These are phyloP conservation scores for Lipomyces kockii DNA, from an alignment of 805 yeast species.

Conservation along the genomic window DNA sequence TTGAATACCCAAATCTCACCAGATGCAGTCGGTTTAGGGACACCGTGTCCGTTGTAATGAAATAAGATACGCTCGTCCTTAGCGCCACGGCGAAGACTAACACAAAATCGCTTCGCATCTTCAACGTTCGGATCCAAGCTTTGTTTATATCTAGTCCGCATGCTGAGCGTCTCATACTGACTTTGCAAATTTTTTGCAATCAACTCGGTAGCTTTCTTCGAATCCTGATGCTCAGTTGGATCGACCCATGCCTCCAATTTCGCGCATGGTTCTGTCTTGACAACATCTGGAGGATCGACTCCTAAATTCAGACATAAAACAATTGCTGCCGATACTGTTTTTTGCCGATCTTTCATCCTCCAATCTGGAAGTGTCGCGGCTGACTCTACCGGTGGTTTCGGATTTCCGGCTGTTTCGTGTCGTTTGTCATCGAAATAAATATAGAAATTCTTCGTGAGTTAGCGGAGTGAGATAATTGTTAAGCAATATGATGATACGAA, in stretches of 20 bases:
- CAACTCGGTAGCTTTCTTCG: conserved; percentile 87
- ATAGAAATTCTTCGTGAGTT: conserved; percentile 58
- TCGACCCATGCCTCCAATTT: conserved; percentile 92
- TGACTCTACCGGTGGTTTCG: conserved; percentile 51
- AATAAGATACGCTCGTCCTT: conserved; percentile 91
- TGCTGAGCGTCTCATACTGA: conserved; percentile 86
- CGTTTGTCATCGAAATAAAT: conserved; percentile 90
- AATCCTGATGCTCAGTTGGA: conserved; percentile 78
- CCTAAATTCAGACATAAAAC: conserved; percentile 90
- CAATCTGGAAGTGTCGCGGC: conserved; percentile 74
- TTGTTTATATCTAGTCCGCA: conserved; percentile 88
- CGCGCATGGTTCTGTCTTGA: conserved; percentile 92
- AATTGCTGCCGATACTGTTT: conserved; percentile 90
- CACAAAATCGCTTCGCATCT: conserved; percentile 89
- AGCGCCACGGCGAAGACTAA: conserved; percentile 83
- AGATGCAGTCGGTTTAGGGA: conserved; percentile 92
- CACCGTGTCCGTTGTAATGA: conserved; percentile 98
- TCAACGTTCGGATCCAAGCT: conserved; percentile 94
- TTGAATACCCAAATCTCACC: conserved; percentile 99
- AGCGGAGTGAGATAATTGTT: not conserved
- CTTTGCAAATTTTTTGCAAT: conserved; percentile 86
- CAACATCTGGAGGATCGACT: conserved; percentile 95
- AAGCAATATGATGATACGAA: conserved; percentile 19
- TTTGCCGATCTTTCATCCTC: conserved; percentile 90
- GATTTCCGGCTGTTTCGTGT: conserved; percentile 87